Evolutionary conservation across 176 grass and related monocot species (phyloP).

Genomic region (Bolboschoenus planiculmis): DNA sequence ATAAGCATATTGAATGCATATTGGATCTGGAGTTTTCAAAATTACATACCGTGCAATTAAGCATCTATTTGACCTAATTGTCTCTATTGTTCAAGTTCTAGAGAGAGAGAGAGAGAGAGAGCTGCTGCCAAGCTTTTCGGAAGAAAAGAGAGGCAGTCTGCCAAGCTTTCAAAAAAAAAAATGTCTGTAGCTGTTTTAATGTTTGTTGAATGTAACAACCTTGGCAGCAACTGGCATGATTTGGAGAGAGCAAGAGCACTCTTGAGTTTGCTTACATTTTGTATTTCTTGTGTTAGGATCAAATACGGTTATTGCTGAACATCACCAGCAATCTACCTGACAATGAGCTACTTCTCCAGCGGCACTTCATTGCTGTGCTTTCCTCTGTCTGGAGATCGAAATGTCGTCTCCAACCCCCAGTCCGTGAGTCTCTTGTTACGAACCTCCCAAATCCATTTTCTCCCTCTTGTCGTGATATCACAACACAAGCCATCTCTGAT

Average conservation of each 20-base stretch:
- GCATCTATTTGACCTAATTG: not conserved
- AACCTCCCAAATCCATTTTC: constrained; percentile 31
- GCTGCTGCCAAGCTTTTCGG: too few relatives aligned
- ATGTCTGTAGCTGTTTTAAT: not conserved
- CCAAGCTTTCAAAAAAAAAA: not conserved
- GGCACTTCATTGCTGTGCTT: constrained; percentile 85
- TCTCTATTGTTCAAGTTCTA: too few relatives aligned
- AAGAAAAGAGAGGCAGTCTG: not conserved
- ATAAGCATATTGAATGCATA: not conserved
- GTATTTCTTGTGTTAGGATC: constrained; percentile 57
- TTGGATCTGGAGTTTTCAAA: not conserved
- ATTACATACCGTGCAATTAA: not conserved
- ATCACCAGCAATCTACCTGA: constrained; percentile 75
- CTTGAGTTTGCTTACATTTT: not conserved
- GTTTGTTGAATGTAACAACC: not conserved
- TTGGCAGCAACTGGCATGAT: not conserved
- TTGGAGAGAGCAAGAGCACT: not conserved
- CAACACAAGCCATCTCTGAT: constrained; percentile 26
- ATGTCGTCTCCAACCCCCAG: constrained; percentile 21
- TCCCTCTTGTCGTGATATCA: constrained; percentile 13
- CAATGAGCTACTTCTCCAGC: constrained; percentile 86
- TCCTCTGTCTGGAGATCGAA: constrained; percentile 96
- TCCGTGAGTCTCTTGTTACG: not conserved
- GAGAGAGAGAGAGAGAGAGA: too few relatives aligned
- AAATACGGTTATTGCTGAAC: constrained; percentile 73